Evolutionary conservation across 495 filamentous ascomycete species (phyloP), one percentile per base, ranked within the genome.

Genomic region (Jackrogersella multiformis): DNA sequence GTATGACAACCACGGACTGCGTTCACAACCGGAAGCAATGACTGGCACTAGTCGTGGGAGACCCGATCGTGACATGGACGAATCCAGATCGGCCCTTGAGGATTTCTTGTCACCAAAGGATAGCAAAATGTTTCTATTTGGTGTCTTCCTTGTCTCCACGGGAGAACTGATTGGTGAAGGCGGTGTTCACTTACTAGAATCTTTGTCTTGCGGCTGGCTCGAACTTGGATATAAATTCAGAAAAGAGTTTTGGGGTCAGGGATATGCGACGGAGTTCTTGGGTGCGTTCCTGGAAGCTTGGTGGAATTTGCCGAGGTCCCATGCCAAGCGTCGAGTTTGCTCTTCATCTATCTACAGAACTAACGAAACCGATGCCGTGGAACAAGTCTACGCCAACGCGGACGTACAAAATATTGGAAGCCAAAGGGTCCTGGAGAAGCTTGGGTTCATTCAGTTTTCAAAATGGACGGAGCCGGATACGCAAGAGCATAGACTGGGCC

Each of bases 181-280:
- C 16, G 78, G 79, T 6, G 61, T 61, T 12, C 74, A 78, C 42
- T 62, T 52, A 7, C 57, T 76, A 7, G 16, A 35, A 2, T 64
- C 63, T 16, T 54, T 39, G 6, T 30, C 34, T 20, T 71, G 52
- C 26, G 78, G 79, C 8, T 82, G 80, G 80, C 82, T 81, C 1
- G 81, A 81, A 68, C 51, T 83, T 10, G 83, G 83, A 13, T 85
- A 84, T 59, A 81, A 84, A 70, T 60, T 85, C 23, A 69, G 64
- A 30, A 72, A 58, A 36, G 79, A 82, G 59, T 38, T 28, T 28
- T 85, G 82, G 81, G 81, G 81, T 0, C 73, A 66, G 56, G 82
- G 82, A 28, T 66, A 78, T 20, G 82, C 69, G 15, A 81, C 79
- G 0, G 83, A 85, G 66, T 82, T 84, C 57, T 12, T 84, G 35